phyloP scores from a whole-genome alignment of 176 grass and related monocot genomes.

The Phyllostachys edulis region DNA sequence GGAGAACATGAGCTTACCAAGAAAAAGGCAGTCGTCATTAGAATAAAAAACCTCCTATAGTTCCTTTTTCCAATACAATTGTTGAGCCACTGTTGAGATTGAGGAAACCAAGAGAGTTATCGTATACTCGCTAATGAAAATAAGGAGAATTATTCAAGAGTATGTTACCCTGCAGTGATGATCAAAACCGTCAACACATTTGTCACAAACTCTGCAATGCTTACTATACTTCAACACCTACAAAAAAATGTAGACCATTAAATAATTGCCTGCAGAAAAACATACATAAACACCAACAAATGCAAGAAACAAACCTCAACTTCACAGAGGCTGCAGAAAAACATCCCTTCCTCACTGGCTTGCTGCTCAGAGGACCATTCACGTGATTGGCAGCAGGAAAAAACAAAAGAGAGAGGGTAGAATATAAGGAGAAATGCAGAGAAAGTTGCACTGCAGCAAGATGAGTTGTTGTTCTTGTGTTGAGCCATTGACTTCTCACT shows the following conservation, averaged over 20 bases:
- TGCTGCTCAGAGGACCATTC: conserved; percentile 82
- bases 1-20: conserved; percentile 70
- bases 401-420: conserved; percentile 59
- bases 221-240: conserved; percentile 98
- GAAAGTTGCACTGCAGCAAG: conserved; percentile 46
- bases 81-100: conserved; percentile 83
- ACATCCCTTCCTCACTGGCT: conserved; percentile 85
- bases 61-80: conserved; percentile 98
- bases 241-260: background rate
- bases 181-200: conserved; percentile 99
- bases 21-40: conserved; percentile 80
- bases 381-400: conserved; percentile 64
- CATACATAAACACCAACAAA: conserved; percentile 4
- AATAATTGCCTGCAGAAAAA: conserved; percentile 7
- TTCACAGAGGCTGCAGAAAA: conserved; percentile 97
- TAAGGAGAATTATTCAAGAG: conserved; percentile 1
- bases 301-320: conserved; percentile 65
- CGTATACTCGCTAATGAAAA: background rate
- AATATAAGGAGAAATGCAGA: conserved; percentile 57
- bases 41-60: conserved; percentile 90
- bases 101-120: conserved; percentile 18
- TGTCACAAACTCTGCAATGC: conserved; percentile 98
- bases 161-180: conserved; percentile 92
- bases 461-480: conserved; percentile 49
- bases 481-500: conserved; percentile 44